phyloP scores from a whole-genome alignment of 2,329 filamentous ascomycete genomes.

The Chaetomiaceae sp. region DNA sequence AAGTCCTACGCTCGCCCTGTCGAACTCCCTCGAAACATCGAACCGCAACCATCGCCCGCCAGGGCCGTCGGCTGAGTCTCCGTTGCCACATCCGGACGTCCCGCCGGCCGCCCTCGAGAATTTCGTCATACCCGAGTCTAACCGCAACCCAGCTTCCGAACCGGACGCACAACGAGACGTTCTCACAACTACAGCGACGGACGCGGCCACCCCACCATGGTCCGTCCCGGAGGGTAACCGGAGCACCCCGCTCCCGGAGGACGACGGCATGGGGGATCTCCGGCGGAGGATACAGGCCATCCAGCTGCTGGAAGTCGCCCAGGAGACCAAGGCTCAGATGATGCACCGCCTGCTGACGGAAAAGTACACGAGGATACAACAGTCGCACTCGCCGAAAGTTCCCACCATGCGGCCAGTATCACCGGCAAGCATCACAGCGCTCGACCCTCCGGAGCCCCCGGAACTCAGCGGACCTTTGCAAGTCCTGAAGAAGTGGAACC shows the following conservation, averaged over 20 bases:
- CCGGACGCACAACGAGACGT: background rate
- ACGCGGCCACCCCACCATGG: background rate
- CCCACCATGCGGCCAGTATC: conserved; percentile 27
- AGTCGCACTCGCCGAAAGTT: conserved; percentile 17
- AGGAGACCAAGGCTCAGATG: conserved; percentile 63
- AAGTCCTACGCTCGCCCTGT: background rate
- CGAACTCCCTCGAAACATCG: background rate
- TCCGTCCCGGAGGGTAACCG: background rate
- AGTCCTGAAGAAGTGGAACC: conserved; percentile 53
- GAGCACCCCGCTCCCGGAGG: conserved; percentile 54
- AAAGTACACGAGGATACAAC: conserved; percentile 52
- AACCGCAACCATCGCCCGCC: background rate
- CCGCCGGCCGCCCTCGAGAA: background rate
- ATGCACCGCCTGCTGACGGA: conserved; percentile 70
- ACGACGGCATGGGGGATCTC: conserved; percentile 71
- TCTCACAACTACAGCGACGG: background rate
- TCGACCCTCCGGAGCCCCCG: conserved; percentile 33
- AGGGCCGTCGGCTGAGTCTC: background rate
- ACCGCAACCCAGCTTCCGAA: background rate
- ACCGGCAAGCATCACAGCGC: conserved; percentile 23
- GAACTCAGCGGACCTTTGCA: conserved; percentile 42
- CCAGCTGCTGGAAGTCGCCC: conserved; percentile 55
- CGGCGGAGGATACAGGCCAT: conserved; percentile 65
- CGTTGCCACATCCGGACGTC: background rate
- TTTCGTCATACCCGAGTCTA: background rate